Conservation (phyloP, 768 basidiomycete genomes). For the Pulveroboletus sp. region DNA sequence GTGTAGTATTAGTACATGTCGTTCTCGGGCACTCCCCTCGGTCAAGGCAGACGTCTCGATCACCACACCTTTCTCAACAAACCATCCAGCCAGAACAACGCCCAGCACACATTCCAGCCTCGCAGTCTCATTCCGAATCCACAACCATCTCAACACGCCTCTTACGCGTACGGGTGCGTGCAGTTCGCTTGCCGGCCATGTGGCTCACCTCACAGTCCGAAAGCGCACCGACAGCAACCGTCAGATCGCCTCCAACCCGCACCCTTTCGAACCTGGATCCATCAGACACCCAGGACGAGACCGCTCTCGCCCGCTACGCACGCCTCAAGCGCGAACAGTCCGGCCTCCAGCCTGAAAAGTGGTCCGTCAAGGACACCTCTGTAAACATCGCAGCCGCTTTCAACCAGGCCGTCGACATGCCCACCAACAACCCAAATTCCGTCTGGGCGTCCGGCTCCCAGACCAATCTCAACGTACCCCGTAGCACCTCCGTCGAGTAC, state of each 20-base stretch:
- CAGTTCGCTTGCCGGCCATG: conserved; percentile 8
- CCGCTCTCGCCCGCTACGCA: conserved; percentile 46
- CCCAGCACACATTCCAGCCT: conserved; percentile 26
- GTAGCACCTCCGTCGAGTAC: conserved; percentile 80
- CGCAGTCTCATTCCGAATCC: conserved; percentile 26
- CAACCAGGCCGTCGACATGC: conserved; percentile 62
- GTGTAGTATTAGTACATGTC: conserved; percentile 58
- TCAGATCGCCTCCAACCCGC: conserved; percentile 57
- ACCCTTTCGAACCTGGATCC: conserved; percentile 34
- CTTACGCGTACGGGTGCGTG: conserved; percentile 71
- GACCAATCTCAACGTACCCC: conserved; percentile 48
- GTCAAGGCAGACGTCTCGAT: conserved; percentile 85
- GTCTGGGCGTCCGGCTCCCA: conserved; percentile 66
- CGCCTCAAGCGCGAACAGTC: conserved; percentile 45
- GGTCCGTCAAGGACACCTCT: conserved; percentile 78
- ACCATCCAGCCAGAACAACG: conserved; percentile 30
- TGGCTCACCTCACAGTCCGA: conserved; percentile 13
- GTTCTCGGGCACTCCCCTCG: conserved; percentile 80
- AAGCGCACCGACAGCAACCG: conserved; percentile 54
- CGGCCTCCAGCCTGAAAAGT: conserved; percentile 57
- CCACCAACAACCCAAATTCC: conserved; percentile 51
- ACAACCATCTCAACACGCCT: conserved; percentile 41
- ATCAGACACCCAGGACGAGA: conserved; percentile 44
- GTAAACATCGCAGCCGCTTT: conserved; percentile 87
- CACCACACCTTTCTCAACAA: conserved; percentile 76